phyloP scores from a whole-genome alignment of 306 rosid species.

The Coriaria nepalensis region DNA sequence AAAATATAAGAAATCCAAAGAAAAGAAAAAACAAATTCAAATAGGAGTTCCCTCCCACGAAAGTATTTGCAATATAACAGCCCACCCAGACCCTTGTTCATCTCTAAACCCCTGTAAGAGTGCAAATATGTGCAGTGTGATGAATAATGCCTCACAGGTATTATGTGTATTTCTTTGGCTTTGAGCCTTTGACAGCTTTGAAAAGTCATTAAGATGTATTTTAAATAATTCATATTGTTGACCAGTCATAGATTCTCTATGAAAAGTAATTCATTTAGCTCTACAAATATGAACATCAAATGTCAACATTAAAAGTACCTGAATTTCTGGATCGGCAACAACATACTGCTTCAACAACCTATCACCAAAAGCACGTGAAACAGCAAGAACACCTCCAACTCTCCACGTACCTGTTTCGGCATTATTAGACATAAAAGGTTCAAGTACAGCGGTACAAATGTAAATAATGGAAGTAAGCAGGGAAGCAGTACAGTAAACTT shows the following conservation, averaged over 20 bases:
- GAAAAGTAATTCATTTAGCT: constrained; percentile 3
- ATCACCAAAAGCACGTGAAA: constrained; percentile 97
- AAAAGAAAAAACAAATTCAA: too few relatives aligned
- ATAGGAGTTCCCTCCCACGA: too few relatives aligned
- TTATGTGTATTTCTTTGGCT: too few relatives aligned
- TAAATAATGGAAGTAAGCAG: background rate
- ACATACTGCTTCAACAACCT: constrained; percentile 91
- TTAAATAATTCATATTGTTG: background rate
- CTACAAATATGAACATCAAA: constrained; percentile 2
- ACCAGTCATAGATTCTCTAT: background rate
- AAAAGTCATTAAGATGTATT: too few relatives aligned
- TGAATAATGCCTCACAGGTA: too few relatives aligned
- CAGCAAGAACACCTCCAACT: constrained; percentile 99
- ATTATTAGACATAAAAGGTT: background rate
- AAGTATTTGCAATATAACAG: too few relatives aligned
- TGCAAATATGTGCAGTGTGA: too few relatives aligned
- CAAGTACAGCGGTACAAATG: background rate
- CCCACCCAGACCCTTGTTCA: too few relatives aligned
- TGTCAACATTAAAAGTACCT: constrained; percentile 31
- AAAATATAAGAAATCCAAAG: too few relatives aligned
- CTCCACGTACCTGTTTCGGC: constrained; percentile 80
- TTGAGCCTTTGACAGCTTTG: too few relatives aligned
- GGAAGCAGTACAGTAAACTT: constrained; percentile 6
- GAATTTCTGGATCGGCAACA: constrained; percentile 97
- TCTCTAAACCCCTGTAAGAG: too few relatives aligned